Conservation (phyloP, 305 asterid species). For the Solanum hybrid region DNA sequence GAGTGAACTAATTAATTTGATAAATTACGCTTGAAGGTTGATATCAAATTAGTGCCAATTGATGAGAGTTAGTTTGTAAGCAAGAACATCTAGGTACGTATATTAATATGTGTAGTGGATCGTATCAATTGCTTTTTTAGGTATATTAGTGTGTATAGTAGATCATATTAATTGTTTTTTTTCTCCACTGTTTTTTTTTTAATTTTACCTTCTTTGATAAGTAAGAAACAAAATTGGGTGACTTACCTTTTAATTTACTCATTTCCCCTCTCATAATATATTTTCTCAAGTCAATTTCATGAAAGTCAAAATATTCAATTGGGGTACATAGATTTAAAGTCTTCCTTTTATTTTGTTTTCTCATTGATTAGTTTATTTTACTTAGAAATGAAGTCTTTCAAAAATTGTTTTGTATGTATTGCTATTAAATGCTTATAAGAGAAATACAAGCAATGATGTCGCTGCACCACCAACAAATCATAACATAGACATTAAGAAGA, state of each 20-base stretch:
- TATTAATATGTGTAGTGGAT: not conserved
- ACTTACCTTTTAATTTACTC: not conserved
- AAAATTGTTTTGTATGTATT: not conserved
- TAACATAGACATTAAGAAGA: not conserved
- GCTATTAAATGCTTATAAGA: not conserved
- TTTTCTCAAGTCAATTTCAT: not conserved
- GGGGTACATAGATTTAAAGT: not conserved
- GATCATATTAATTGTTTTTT: not conserved
- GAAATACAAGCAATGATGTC: not conserved
- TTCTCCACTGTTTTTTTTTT: not conserved
- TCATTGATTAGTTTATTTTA: not conserved
- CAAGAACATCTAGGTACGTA: not conserved
- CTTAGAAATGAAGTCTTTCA: not conserved
- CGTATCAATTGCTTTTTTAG: not conserved
- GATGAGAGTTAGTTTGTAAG: not conserved
- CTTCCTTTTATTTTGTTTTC: not conserved
- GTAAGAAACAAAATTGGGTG: not conserved
- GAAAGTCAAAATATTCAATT: not conserved
- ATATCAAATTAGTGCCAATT: not conserved
- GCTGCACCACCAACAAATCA: not conserved
- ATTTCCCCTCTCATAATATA: not conserved
- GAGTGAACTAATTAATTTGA: not conserved
- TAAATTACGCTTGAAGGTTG: not conserved
- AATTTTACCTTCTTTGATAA: not conserved
- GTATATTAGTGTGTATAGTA: not conserved